Evolutionary conservation across 768 basidiomycete species (phyloP).

Genomic region (Pulveroboletus ravenelii): DNA sequence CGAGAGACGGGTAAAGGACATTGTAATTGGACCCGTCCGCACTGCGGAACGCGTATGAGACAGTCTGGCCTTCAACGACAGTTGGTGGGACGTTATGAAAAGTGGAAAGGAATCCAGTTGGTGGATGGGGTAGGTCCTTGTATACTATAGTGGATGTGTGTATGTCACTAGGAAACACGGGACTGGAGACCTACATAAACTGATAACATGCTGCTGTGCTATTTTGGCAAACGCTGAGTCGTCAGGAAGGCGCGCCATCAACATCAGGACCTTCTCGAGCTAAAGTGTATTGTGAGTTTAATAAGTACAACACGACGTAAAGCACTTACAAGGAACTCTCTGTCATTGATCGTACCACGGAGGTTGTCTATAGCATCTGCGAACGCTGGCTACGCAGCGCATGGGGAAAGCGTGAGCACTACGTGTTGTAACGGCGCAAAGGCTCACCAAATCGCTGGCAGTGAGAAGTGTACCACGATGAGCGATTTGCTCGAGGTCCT

Average conservation of each 20-base stretch:
- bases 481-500: constrained; percentile 28
- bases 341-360: constrained; percentile 49
- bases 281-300: constrained; percentile 23
- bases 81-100: constrained; percentile 4
- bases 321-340: constrained; percentile 50
- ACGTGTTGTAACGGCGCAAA: not conserved
- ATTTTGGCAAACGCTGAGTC: constrained; percentile 27
- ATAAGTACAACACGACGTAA: not conserved
- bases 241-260: constrained; percentile 52
- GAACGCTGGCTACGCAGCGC: constrained; percentile 39
- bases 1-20: constrained; percentile 48
- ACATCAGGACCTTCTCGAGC: constrained; percentile 58
- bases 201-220: constrained; percentile 49
- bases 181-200: constrained; percentile 46
- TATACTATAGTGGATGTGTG: constrained; percentile 44
- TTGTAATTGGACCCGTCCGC: constrained; percentile 63
- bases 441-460: constrained; percentile 27
- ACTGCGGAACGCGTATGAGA: constrained; percentile 50
- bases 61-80: constrained; percentile 3
- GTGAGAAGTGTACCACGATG: constrained; percentile 25
- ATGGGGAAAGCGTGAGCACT: not conserved
- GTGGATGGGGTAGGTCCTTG: constrained; percentile 78
- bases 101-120: constrained; percentile 45
- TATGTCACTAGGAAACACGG: not conserved
- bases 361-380: constrained; percentile 44